These are phyloP conservation scores for Coemansia sp. DNA, from an alignment of 192 early-diverging fungal genomes.

Conservation along the genomic window DNA sequence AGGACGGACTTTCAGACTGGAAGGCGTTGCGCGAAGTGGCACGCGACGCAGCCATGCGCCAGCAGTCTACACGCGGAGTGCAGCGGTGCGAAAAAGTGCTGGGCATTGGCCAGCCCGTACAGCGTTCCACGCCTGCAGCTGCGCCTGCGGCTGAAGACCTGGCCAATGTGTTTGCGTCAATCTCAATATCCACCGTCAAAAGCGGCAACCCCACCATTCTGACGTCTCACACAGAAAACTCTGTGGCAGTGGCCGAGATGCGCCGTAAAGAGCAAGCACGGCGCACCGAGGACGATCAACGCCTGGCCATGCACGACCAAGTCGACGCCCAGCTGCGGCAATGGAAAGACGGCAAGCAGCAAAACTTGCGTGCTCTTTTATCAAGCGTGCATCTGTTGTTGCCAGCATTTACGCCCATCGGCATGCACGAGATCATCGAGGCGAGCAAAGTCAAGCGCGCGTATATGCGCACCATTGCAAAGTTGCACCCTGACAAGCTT, in stretches of 20 bases:
- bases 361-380: conserved; percentile 85
- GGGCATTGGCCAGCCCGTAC: conserved; percentile 18
- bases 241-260: conserved; percentile 64
- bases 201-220: conserved; percentile 18
- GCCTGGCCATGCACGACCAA: conserved; percentile 70
- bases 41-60: conserved; percentile 22
- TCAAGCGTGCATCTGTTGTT: conserved; percentile 76
- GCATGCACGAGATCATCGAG: conserved; percentile 81
- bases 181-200: conserved; percentile 34
- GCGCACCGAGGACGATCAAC: conserved; percentile 75
- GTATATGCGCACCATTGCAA: conserved; percentile 90
- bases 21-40: conserved; percentile 42
- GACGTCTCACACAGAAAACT: conserved; percentile 30
- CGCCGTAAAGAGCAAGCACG: conserved; percentile 65
- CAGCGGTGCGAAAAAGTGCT: conserved; percentile 58
- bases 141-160: conserved; percentile 19
- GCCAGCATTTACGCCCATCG: conserved; percentile 76
- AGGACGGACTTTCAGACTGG: conserved; percentile 64
- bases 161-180: conserved; percentile 46
- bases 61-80: conserved; percentile 54
- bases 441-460: conserved; percentile 83
- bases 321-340: conserved; percentile 69
- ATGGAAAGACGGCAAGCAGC: conserved; percentile 88
- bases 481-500: conserved; percentile 95
- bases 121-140: background rate